A percentile compares a stretch with the other conserved stretches of the same genome.
These are phyloP conservation scores for Aspergillus carbonarius DNA, from an alignment of 2,329 filamentous ascomycete species.

Conservation along the genomic window DNA sequence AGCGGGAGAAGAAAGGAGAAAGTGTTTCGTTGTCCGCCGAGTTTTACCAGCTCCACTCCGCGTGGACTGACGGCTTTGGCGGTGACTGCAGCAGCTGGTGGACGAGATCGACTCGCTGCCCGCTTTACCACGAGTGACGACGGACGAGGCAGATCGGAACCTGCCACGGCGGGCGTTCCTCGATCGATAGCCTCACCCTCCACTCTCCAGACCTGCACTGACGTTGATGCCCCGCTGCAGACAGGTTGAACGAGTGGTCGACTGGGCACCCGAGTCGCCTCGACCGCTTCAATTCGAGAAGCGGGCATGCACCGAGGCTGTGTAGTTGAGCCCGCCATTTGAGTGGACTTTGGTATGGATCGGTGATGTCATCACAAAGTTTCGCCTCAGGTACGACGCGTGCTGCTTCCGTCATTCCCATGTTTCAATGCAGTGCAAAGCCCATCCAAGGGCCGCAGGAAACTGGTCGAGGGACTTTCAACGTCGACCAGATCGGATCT, in stretches of 20 bases:
- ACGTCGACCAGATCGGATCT: background rate
- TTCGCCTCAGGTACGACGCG: background rate
- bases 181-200: no score
- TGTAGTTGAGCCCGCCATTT: background rate
- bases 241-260: no score
- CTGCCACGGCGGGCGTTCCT: no score
- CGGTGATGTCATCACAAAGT: background rate
- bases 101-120: background rate
- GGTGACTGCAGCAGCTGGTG: slow-evolving; percentile 1
- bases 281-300: no score
- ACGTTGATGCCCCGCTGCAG: no score
- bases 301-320: no score
- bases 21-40: background rate
- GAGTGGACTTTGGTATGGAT: background rate
- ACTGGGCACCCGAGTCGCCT: no score
- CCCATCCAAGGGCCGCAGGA: background rate
- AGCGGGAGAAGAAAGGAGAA: background rate
- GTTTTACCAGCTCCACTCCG: slow-evolving; percentile 1
- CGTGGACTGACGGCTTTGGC: background rate
- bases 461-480: background rate
- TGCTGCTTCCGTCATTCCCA: background rate
- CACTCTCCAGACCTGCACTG: no score
- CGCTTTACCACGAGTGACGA: background rate
- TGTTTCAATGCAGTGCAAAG: background rate
- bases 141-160: background rate